A percentile compares a stretch with the other conserved stretches of the same genome.
These are phyloP conservation scores for Paramecium bursaria DNA, from an alignment of 73 alveolate species.

Conservation along the genomic window DNA sequence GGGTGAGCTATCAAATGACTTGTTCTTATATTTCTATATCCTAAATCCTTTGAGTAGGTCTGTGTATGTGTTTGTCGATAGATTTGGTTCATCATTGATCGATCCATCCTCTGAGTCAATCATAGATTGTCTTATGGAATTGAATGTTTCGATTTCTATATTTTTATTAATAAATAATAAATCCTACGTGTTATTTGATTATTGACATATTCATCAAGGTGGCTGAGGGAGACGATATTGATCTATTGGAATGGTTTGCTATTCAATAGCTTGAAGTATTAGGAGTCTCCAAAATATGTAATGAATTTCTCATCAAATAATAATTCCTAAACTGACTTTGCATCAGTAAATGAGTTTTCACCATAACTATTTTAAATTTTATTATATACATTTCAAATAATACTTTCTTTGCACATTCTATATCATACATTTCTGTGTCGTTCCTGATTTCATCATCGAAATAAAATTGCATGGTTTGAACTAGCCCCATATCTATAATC, in stretches of 20 bases:
- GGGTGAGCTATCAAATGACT: background rate
- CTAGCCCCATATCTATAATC: background rate
- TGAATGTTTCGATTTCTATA: slow-evolving; percentile 21
- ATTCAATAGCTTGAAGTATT: slow-evolving; percentile 1
- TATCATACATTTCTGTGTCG: background rate
- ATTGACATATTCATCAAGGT: background rate
- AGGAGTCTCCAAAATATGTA: slow-evolving; percentile 26
- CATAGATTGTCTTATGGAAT: slow-evolving; percentile 18
- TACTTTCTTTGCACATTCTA: background rate
- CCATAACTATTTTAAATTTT: background rate
- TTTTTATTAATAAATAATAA: no score
- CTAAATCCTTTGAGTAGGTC: background rate
- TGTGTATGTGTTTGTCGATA: background rate
- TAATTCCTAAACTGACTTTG: slow-evolving; percentile 11
- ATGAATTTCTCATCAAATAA: background rate
- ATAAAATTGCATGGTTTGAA: background rate
- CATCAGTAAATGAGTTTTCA: background rate
- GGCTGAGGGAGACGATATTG: background rate
- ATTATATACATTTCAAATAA: background rate
- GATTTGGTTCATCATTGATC: background rate
- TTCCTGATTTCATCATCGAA: background rate
- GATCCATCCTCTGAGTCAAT: slow-evolving; percentile 52
- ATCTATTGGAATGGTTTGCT: slow-evolving; percentile 1
- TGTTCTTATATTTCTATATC: background rate
- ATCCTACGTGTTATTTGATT: background rate